Conservation (phyloP, 176 grass and related monocot species). For the Aegilops tauschii region DNA sequence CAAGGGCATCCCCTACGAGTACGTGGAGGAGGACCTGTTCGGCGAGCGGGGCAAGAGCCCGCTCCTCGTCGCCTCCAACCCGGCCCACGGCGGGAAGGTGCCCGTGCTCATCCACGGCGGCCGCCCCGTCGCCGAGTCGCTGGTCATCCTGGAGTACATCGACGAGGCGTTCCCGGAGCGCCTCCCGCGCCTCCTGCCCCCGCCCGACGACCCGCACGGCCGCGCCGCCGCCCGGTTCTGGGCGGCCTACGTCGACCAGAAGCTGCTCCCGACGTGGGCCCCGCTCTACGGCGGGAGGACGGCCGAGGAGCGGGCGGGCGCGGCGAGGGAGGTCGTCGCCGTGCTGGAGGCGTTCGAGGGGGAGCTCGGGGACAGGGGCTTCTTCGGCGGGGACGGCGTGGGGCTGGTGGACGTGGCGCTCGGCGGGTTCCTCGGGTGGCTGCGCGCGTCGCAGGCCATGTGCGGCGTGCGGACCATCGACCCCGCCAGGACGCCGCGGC, state of each 20-base stretch:
- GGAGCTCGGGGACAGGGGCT: not conserved
- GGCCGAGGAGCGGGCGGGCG: not conserved
- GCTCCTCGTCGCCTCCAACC: constrained; percentile 12
- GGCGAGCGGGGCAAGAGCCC: not conserved
- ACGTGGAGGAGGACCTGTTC: constrained; percentile 21
- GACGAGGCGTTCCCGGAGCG: not conserved
- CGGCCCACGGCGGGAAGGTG: constrained; percentile 7
- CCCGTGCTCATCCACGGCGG: constrained; percentile 6
- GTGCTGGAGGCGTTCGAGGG: constrained; percentile 19
- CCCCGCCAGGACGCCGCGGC: not conserved
- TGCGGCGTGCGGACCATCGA: not conserved
- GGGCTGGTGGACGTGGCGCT: constrained; percentile 15
- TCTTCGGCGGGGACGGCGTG: not conserved
- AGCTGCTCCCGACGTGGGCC: not conserved
- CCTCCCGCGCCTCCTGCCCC: not conserved
- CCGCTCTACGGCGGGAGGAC: not conserved
- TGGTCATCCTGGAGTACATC: constrained; percentile 10
- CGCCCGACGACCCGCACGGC: not conserved
- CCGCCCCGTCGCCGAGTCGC: constrained; percentile 4
- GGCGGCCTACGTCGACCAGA: constrained; percentile 2
- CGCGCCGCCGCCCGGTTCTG: constrained; percentile 1
- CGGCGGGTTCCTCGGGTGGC: not conserved
- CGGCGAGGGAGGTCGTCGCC: not conserved
- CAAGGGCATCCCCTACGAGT: constrained; percentile 8
- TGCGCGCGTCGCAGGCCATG: constrained; percentile 6